Base-by-base conservation (phyloP, 148 eudicot genomes). In the Suaeda aralocaspica region DNA sequence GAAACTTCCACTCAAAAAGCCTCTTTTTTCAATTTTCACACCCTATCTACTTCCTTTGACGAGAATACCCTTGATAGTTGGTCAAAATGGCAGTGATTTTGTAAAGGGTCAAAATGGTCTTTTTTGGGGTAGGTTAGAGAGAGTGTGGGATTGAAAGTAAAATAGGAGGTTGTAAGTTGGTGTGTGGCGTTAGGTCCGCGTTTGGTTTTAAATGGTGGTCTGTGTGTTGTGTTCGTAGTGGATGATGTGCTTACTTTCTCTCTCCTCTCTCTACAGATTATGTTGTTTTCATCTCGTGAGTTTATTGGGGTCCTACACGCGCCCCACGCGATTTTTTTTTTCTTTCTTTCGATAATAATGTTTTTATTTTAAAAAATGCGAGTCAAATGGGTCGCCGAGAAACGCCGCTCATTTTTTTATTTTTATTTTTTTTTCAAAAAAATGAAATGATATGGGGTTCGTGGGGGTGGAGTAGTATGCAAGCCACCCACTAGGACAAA, bases 181-280 rank as follows among this genome's bases (percentile, higher is more conserved):
- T 65, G 66, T 58, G 75, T 63, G 79, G 75, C 60, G 75, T 66
- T 69, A 39, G 79, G 67, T 63, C 73, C 74, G 69, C 70, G 74
- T 76, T 76, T 76, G 65, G 63, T 61, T 68, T 59, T 69, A 9
- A 33, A 7, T 57, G 65, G 42, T 41, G 52, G 30, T 68, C 33
- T n/a, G 25, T 55, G 60, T 19, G 53, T 34, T 68, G 45, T 14
- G 18, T 34, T 33, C 12, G 26, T 24, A 53, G 41, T 63, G 26
- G 61, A 50, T 34, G 31, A 31, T 63, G 33, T 63, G 30, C 50
- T 39, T 50, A 61, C 34, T 72, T 63, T 63, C 60, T 70, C 55
- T 53, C 52, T 51, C 24, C 24, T 39, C 53, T 53, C 53, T 73
- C 46, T 22, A 14, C 13, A 10, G 13, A 22, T 19, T 3, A 10